Evolutionary conservation across 192 early-diverging fungal species (phyloP), one percentile per base, ranked within the genome.

Genomic region (Mortierella claussenii): DNA sequence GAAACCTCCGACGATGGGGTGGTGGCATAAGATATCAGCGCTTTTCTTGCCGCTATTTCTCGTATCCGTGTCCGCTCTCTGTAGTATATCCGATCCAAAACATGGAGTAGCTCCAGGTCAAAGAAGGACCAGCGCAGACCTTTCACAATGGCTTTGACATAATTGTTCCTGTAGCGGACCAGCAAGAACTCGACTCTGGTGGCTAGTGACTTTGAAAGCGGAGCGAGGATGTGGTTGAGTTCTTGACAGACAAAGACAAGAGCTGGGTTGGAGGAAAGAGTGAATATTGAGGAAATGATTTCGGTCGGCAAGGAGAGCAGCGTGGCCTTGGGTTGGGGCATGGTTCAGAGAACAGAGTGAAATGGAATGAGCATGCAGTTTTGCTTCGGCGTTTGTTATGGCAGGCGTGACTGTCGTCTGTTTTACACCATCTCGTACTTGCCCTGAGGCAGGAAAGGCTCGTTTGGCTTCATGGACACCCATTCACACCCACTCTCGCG

Each of bases 81-180:
- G 12, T 47, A 18, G 27, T 67, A 76, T 0, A 67, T 34, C 10
- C 65, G 56, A 40, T 76, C 73, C 0, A 76, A 48, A 1, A 37
- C 46, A 26, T 62, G 45, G n/a, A 76, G 37, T 3, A 76, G 40
- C 9, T 54, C 65, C 3, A 62, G 59, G 42, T 76, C 73, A 50
- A 76, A 76, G 26, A 76, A 76, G 10, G 58, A 15, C 73, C 73
- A 76, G 7, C 73, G 64, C 12, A 76, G 73, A 45, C 73, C 73
- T 36, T 76, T 76, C 20, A 76, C 36, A 17, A 76, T 59, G 8
- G 64, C 63, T 21, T 76, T 76, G 59, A 76, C 64, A 62, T 76
- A 76, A 59, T 76, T 76, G 30, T 67, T 13, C 27, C 73, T 67
- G 47, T 76, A 76, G 9, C 73, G 63, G 13, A 48, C 36, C 8